phyloP scores from a whole-genome alignment of 2,329 filamentous ascomycete species.

The Stachybotrys echinatus region DNA sequence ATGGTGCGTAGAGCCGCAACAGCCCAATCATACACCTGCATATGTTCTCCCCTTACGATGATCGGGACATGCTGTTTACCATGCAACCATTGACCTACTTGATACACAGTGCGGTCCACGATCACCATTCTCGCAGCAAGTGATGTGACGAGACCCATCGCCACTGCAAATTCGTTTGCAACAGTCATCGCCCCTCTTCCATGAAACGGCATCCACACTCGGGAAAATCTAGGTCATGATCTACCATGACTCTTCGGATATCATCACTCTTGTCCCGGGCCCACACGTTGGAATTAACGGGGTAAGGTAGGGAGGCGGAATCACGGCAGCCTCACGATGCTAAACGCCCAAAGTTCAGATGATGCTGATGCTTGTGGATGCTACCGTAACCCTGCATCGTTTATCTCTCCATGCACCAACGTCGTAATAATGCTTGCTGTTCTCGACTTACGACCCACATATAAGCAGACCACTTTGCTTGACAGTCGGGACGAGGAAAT shows the following conservation, averaged over 20 bases:
- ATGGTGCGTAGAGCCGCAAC: no score
- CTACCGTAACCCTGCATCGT: not conserved
- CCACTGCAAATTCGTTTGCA: not conserved
- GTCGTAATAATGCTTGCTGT: not conserved
- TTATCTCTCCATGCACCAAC: not conserved
- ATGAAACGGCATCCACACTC: not conserved
- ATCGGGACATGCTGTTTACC: no score
- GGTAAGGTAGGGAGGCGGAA: not conserved
- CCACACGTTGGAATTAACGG: not conserved
- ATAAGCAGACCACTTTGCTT: not conserved
- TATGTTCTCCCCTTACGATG: no score
- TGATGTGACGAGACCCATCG: not conserved
- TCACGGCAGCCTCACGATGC: not conserved
- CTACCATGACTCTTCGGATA: not conserved
- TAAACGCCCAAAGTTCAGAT: not conserved
- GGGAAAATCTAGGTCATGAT: not conserved
- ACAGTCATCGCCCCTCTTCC: not conserved
- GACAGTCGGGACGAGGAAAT: not conserved
- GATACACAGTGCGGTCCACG: no score
- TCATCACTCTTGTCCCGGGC: not conserved
- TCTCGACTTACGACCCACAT: not conserved
- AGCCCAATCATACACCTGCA: no score
- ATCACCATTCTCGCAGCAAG: no score
- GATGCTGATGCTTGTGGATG: no score
- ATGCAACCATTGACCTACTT: no score